Conservation (phyloP, 257 asterid genomes). For the Coffea canephora region DNA sequence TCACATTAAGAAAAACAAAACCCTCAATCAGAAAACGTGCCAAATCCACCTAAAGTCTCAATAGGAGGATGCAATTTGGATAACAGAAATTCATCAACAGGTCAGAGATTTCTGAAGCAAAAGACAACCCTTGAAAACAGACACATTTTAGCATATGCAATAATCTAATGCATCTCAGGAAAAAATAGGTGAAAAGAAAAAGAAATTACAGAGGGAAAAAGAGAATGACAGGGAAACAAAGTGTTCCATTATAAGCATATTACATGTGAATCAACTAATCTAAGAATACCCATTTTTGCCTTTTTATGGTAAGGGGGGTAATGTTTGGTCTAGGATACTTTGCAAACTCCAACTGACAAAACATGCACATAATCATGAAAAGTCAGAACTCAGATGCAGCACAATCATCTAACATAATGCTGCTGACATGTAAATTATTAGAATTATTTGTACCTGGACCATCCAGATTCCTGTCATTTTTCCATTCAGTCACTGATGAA, state of each 20-base stretch:
- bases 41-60: neutral
- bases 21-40: neutral
- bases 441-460: conserved; percentile 49
- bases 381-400: conserved; percentile 4
- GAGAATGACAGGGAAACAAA: neutral
- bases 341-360: neutral
- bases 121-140: neutral
- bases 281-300: neutral
- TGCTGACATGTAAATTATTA: conserved; percentile 17
- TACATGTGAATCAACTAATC: neutral
- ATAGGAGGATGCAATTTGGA: neutral
- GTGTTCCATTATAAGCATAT: neutral
- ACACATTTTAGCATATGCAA: neutral
- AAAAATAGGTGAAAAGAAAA: too few species aligned
- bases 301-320: neutral
- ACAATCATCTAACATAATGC: neutral
- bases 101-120: neutral
- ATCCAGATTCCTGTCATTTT: conserved; percentile 40
- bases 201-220: neutral
- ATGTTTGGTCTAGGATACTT: neutral
- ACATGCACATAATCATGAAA: conserved; percentile 10
- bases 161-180: neutral
- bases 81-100: neutral
- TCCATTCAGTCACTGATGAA: conserved; percentile 47
- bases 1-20: too few species aligned